Evolutionary conservation across 139 green algal species (phyloP).

Genomic region (Closterium sp.): DNA sequence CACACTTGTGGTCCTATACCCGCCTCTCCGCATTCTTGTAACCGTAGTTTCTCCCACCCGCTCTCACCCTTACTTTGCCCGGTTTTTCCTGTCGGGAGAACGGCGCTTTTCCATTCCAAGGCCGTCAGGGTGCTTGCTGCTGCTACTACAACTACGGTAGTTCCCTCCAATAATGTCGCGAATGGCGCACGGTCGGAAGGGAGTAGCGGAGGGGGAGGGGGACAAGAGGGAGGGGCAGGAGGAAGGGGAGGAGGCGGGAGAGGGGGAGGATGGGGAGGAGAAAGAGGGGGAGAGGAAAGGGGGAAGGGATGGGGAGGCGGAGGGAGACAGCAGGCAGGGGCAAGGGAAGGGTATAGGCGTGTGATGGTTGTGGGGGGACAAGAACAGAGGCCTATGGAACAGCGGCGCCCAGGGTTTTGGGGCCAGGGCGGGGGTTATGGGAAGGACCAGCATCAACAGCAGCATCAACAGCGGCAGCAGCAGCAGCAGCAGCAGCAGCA

Average conservation of each 20-base stretch:
- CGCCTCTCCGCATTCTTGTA: neutral
- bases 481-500: neutral
- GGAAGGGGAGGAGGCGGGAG: neutral
- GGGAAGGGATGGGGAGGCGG: neutral
- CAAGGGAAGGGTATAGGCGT: neutral
- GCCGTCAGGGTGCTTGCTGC: neutral
- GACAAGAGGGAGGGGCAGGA: neutral
- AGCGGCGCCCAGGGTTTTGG: neutral
- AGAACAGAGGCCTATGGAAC: neutral
- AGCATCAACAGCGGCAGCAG: neutral
- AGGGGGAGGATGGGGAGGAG: neutral
- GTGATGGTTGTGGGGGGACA: neutral
- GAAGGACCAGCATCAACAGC: neutral
- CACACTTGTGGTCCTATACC: neutral
- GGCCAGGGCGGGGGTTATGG: neutral
- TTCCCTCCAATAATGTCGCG: neutral
- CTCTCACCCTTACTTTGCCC: neutral
- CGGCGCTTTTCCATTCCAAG: neutral
- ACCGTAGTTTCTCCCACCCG: neutral
- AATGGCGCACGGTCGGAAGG: neutral
- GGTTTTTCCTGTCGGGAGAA: neutral
- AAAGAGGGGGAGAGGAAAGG: neutral
- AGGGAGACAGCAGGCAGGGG: neutral
- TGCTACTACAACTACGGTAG: too few species aligned
- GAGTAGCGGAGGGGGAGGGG: neutral